Base-by-base conservation (phyloP, 768 basidiomycete species). In the Xerocomellus dryophilus region DNA sequence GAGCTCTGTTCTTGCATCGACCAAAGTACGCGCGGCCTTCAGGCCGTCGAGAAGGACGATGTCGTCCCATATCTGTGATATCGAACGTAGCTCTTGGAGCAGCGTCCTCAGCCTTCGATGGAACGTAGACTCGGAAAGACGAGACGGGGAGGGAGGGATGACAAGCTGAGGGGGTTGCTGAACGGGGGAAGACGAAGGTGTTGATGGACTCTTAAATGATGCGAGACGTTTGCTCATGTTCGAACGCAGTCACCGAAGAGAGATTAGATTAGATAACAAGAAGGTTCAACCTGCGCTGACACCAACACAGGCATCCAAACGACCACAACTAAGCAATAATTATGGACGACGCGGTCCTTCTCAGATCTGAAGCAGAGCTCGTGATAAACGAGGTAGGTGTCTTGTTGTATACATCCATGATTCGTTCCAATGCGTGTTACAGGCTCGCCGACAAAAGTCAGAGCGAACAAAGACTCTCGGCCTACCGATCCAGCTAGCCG, bases 1-100 rank as follows among this genome's bases (percentile, higher is more conserved):
- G 57, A 96, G 78, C 64, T 92, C 89, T 15, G 93, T 96, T 18
- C 89, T 78, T 17, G 87, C 73, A 63, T 95, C 90, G 3, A 91
- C 79, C 32, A 93, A 74, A 49, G 76, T 81, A 55, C 79, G 84
- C 8, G 80, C 82, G n/a, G 87, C 81, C 60, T 84, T 90, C 36
- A 92, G 71, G 8, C 93, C 93, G 64, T 95, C 91, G 14, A 85
- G 64, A 10, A 88, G 75, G 1, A 93, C 83, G 41, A 94, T 75
- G 60, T 93, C 87, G 59, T 93, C 88, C 93, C 93, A 96, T 48
- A 84, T 88, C 53, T 81, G 76, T 9, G 86, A 71, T 17, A 81
- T 76, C 12, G 74, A 71, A 2, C 80, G 81, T 15, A 94, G 64
- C 60, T 94, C 91, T 31, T 82, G 83, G 32, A 95, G 70, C 4